Evolutionary conservation across 116 monocot species (phyloP).

Genomic region (Papilionanthe hybrid): DNA sequence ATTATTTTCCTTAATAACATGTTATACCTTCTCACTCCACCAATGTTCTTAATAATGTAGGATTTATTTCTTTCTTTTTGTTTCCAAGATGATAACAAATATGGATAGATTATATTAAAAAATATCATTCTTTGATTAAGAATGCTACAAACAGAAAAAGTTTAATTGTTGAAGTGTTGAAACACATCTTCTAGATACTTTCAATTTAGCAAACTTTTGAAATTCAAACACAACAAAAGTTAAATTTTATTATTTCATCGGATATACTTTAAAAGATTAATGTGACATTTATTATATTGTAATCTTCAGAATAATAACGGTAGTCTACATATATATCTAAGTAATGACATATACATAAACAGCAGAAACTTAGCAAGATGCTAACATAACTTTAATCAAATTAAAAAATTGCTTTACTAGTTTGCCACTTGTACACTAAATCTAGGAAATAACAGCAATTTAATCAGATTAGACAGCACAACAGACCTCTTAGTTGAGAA

Average conservation of each 20-base stretch:
- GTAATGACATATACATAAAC: background rate
- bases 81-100: no score
- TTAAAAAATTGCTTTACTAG: background rate
- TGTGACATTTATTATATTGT: background rate
- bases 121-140: no score
- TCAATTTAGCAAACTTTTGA: background rate
- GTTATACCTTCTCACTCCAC: no score
- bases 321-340: background rate
- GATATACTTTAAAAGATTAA: background rate
- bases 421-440: background rate
- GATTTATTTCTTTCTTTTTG: no score
- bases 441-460: background rate
- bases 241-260: background rate
- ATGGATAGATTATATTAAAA: no score
- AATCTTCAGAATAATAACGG: no score
- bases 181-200: background rate
- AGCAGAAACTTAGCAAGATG: background rate
- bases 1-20: no score
- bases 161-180: background rate
- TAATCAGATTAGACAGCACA: background rate
- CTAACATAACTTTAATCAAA: background rate
- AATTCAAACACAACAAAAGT: background rate
- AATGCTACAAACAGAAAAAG: background rate
- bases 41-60: no score
- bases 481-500: conserved; percentile 39